Base-by-base conservation (phyloP, 78 protist genomes). In the Cavenderia fasciculata region DNA sequence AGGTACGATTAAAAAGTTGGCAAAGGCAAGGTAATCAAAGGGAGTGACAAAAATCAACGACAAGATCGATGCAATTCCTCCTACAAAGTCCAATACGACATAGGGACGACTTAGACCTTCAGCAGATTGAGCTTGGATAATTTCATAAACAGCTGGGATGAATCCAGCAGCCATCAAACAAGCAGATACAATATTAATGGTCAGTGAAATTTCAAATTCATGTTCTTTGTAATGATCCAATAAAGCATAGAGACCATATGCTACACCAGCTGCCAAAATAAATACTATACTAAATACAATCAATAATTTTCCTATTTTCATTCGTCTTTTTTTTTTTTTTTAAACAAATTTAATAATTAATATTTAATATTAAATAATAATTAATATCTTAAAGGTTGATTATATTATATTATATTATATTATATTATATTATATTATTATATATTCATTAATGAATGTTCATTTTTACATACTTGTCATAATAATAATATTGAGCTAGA, bases 361-460 rank as follows among this genome's bases (percentile, higher is more conserved):
- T n/a, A n/a, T n/a, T n/a, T n/a, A n/a, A n/a, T n/a, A n/a, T n/a
- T n/a, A 73, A 73, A 73, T 73, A 23, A 34, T 73, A 73, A 54
- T 44, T 21, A 36, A 40, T 23, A 73, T 73, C 33, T 54, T 73
- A 56, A 73, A 73, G 23, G 54, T 73, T 73, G 82, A 73, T 73
- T 34, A 73, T 38, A 54, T 73, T 44, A 43, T 66, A 44, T 27
- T n/a, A n/a, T n/a, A n/a, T n/a, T n/a, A n/a, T n/a, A n/a, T n/a
- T n/a, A n/a, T n/a, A n/a, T n/a, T n/a, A n/a, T n/a, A n/a, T n/a
- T n/a, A n/a, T n/a, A n/a, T n/a, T n/a, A n/a, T n/a, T n/a, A n/a
- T n/a, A n/a, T n/a, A n/a, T n/a, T n/a, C n/a, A n/a, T n/a, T n/a
- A n/a, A n/a, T n/a, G n/a, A n/a, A n/a, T n/a, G n/a, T n/a, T n/a